Percentiles rank a stretch among this genome's conserved stretches.
Conservation (phyloP, 352 stramenopile genomes). For the Albugo laibachii region DNA sequence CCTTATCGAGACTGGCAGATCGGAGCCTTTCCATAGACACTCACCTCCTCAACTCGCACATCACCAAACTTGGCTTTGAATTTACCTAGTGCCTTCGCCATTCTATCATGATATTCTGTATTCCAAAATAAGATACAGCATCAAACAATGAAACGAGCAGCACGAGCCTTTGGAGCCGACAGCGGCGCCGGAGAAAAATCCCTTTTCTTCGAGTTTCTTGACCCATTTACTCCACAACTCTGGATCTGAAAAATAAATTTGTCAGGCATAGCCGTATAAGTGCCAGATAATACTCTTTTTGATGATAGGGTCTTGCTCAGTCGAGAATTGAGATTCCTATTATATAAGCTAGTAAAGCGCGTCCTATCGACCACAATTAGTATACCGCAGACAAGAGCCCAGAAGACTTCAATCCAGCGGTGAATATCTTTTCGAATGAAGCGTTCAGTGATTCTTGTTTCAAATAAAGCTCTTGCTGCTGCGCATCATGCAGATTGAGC, state of each 20-base stretch:
- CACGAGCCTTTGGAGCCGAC: conserved; percentile 18
- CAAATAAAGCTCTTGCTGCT: conserved; percentile 9
- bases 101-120: conserved; percentile 27
- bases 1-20: background rate
- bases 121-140: background rate
- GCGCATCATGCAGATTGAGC: conserved; percentile 29
- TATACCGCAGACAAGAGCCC: conserved; percentile 8
- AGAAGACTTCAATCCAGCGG: conserved; percentile 36
- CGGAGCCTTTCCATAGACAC: no score
- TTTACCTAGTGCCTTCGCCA: conserved; percentile 60
- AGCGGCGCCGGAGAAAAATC: conserved; percentile 51
- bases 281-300: conserved; percentile 24
- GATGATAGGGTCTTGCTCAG: conserved; percentile 49
- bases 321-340: background rate
- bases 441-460: conserved; percentile 1
- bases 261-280: background rate
- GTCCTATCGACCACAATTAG: no score
- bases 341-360: background rate
- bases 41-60: conserved; percentile 14
- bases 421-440: conserved; percentile 50
- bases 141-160: background rate
- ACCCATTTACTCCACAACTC: conserved; percentile 79
- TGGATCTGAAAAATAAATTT: conserved; percentile 19
- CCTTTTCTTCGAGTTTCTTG: conserved; percentile 66
- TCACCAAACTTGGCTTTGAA: conserved; percentile 78